These are phyloP conservation scores for Aspergillus taichungensis DNA, from an alignment of 495 filamentous ascomycete genomes.

Conservation along the genomic window DNA sequence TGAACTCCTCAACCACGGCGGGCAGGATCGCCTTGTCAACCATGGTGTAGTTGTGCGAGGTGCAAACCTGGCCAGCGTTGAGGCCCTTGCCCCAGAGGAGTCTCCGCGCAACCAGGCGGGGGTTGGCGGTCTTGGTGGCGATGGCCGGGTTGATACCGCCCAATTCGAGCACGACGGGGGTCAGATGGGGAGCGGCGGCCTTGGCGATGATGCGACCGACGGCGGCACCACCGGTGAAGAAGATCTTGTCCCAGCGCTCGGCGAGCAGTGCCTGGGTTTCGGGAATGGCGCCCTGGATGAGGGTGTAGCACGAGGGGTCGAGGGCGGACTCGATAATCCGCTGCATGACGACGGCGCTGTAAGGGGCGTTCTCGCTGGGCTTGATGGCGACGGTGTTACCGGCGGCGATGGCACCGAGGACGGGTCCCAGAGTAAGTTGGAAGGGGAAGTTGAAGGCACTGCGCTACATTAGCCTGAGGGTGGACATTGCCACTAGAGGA, in stretches of 20 bases:
- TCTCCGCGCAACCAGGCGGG: constrained; percentile 71
- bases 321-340: constrained; percentile 63
- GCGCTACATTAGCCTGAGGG: background rate
- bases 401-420: constrained; percentile 84
- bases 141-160: constrained; percentile 90
- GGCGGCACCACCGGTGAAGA: constrained; percentile 73
- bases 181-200: constrained; percentile 86
- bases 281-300: constrained; percentile 71
- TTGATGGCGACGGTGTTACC: constrained; percentile 87
- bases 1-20: constrained; percentile 66
- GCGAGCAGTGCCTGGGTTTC: constrained; percentile 77
- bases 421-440: constrained; percentile 65
- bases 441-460: constrained; percentile 88
- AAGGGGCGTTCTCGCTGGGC: constrained; percentile 73
- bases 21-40: constrained; percentile 66
- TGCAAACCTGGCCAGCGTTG: constrained; percentile 84
- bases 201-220: constrained; percentile 85
- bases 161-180: constrained; percentile 80
- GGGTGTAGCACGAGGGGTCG: constrained; percentile 65
- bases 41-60: constrained; percentile 81
- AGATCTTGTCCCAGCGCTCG: constrained; percentile 95
- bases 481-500: background rate
- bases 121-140: constrained; percentile 71
- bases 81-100: constrained; percentile 79
- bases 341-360: constrained; percentile 68